A percentile compares a stretch with the other conserved stretches of the same genome.
These are phyloP conservation scores for Micractinium sp. DNA, from an alignment of 139 green algal genomes.

Conservation along the genomic window DNA sequence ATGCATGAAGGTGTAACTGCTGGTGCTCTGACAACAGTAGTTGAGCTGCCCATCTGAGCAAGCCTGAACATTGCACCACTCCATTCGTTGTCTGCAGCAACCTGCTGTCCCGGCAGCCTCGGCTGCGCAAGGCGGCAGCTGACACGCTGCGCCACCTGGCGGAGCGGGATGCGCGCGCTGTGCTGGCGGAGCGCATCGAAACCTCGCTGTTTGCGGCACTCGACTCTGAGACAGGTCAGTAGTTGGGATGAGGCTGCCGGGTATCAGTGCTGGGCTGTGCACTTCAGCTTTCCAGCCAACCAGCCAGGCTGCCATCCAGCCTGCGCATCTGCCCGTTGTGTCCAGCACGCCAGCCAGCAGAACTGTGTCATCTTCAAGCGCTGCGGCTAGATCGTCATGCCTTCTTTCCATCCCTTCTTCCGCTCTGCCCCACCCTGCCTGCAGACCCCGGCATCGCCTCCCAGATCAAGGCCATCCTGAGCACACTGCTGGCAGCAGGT, in stretches of 20 bases:
- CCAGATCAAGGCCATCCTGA: slow-evolving; percentile 67
- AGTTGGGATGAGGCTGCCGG: too few species aligned
- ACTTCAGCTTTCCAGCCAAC: too few species aligned
- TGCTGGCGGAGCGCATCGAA: slow-evolving; percentile 70
- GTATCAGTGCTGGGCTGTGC: neutral
- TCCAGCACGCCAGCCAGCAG: too few species aligned
- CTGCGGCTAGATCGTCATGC: too few species aligned
- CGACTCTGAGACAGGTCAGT: slow-evolving; percentile 73
- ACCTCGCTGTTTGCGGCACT: slow-evolving; percentile 82
- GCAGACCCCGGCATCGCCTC: slow-evolving; percentile 50
- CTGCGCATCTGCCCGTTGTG: too few species aligned
- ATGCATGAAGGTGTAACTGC: neutral
- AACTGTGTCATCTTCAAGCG: too few species aligned
- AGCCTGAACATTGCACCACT: too few species aligned
- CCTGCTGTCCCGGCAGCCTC: slow-evolving; percentile 72
- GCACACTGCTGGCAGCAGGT: slow-evolving; percentile 62
- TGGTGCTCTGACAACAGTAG: neutral
- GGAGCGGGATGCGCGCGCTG: slow-evolving; percentile 69
- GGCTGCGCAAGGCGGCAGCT: slow-evolving; percentile 82
- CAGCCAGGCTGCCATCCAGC: too few species aligned
- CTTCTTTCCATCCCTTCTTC: neutral
- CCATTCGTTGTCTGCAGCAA: slow-evolving; percentile 20
- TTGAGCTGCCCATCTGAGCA: neutral
- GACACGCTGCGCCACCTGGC: slow-evolving; percentile 89
- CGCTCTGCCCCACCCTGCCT: neutral